Conservation (phyloP, 176 grass and related monocot species). For the Thinopyrum elongatum region DNA sequence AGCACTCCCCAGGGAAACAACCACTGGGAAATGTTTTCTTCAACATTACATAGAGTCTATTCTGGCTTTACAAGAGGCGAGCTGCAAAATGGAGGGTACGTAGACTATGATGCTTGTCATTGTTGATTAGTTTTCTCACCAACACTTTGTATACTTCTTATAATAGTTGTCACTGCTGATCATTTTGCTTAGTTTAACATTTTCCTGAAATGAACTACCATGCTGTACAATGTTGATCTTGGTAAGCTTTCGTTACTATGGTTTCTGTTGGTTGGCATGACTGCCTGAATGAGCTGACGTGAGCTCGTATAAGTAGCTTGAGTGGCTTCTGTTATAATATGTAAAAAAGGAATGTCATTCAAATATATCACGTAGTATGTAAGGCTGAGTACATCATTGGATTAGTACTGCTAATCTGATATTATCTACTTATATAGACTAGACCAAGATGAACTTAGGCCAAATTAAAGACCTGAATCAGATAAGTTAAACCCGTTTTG, state of each 20-base stretch:
- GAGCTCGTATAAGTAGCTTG: background rate
- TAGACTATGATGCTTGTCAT: background rate
- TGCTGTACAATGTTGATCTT: background rate
- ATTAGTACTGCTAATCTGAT: background rate
- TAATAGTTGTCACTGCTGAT: background rate
- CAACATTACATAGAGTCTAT: constrained; percentile 96
- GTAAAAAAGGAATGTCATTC: background rate
- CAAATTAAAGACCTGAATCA: background rate
- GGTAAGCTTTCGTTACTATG: background rate
- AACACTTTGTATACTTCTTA: background rate
- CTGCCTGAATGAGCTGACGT: background rate
- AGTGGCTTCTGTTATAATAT: background rate
- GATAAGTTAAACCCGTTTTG: background rate
- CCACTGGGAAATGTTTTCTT: constrained; percentile 85
- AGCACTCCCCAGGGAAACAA: constrained; percentile 84
- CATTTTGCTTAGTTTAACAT: background rate
- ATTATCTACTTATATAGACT: background rate
- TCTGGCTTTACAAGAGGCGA: constrained; percentile 81
- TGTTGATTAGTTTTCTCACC: constrained; percentile 14
- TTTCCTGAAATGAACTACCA: background rate
- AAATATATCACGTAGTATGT: background rate
- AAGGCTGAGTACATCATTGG: background rate
- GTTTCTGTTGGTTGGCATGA: background rate
- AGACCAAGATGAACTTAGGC: background rate
- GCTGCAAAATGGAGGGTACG: constrained; percentile 69